A percentile compares a stretch with the other conserved stretches of the same genome.
Conservation (phyloP, 163 green algal genomes). For the Chloroidium sp. region DNA sequence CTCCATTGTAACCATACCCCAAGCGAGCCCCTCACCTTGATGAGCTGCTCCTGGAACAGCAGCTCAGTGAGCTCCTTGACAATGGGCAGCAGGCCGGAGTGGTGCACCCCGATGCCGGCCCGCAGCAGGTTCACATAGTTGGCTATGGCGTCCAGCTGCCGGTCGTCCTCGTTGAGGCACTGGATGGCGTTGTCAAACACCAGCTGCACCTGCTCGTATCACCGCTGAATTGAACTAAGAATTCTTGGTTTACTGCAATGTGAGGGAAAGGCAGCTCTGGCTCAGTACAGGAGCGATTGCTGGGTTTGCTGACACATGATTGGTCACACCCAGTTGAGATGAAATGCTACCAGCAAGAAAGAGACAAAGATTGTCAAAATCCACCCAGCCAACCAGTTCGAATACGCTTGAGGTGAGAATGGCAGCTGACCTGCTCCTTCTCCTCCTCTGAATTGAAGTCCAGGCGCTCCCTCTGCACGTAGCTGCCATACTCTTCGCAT, state of each 20-base stretch:
- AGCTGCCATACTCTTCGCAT: constrained; percentile 61
- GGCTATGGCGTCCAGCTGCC: constrained; percentile 53
- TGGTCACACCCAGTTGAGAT: too few relatives aligned
- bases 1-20: not conserved
- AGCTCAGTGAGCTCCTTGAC: constrained; percentile 95
- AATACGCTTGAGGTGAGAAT: too few relatives aligned
- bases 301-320: too few relatives aligned
- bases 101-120: constrained; percentile 87
- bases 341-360: too few relatives aligned
- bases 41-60: constrained; percentile 77
- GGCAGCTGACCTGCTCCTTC: constrained; percentile 22
- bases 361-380: too few relatives aligned
- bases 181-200: constrained; percentile 55
- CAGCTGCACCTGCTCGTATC: constrained; percentile 37
- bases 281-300: too few relatives aligned
- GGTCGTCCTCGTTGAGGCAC: constrained; percentile 60
- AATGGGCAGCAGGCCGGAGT: constrained; percentile 92
- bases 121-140: constrained; percentile 76
- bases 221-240: too few relatives aligned
- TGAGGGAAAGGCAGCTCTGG: too few relatives aligned
- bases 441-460: constrained; percentile 78
- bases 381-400: too few relatives aligned
- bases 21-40: constrained; percentile 44
- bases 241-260: too few relatives aligned
- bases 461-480: constrained; percentile 24